These are phyloP conservation scores for Puccinia novopanici DNA, from an alignment of 1,284 basidiomycete species.

Conservation along the genomic window DNA sequence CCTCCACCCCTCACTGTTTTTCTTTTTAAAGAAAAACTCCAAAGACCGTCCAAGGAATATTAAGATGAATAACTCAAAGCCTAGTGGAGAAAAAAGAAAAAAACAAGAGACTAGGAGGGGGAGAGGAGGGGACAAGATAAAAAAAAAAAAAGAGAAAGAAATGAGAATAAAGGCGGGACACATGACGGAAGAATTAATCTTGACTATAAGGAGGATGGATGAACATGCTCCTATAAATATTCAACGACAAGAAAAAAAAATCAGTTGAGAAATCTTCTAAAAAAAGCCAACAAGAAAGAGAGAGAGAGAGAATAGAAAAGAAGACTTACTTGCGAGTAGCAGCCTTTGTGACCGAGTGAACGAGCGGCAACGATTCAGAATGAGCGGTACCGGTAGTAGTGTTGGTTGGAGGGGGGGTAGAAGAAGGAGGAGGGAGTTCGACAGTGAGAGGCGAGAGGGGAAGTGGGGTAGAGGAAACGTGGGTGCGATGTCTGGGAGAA, in stretches of 20 bases:
- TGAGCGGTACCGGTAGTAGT: no score
- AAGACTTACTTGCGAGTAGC: neutral
- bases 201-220: no score
- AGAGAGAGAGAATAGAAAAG: neutral
- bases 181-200: neutral
- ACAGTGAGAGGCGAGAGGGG: no score
- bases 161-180: neutral
- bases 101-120: neutral
- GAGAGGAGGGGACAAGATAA: neutral
- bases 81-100: no score
- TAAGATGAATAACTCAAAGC: no score
- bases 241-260: neutral
- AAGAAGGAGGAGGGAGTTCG: neutral
- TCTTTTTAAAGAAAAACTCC: no score
- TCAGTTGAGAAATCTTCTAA: neutral
- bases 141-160: neutral
- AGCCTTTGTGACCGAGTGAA: neutral
- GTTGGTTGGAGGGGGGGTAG: neutral
- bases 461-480: neutral
- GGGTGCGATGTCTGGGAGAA: neutral
- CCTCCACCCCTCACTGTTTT: no score
- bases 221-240: no score
- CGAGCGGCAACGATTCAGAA: neutral
- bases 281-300: no score
- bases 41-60: no score